These are phyloP conservation scores for Pseudotsuga menziesii DNA, from an alignment of 75 land plant species.

Conservation along the genomic window DNA sequence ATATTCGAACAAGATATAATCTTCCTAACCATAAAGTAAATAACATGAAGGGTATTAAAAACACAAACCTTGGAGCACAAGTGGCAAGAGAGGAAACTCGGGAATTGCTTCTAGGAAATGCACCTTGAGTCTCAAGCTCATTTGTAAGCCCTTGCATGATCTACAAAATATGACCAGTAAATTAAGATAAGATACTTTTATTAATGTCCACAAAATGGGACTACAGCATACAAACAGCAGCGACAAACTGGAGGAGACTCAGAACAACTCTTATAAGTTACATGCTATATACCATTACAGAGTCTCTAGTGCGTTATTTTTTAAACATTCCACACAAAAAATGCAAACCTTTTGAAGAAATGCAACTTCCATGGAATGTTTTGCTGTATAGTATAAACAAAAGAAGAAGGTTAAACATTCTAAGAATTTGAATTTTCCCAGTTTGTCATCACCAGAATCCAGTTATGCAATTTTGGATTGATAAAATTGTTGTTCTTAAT, in stretches of 20 bases:
- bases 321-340: not conserved
- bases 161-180: slow-evolving; percentile 24
- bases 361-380: not conserved
- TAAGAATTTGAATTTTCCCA: too few species aligned
- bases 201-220: too few species aligned
- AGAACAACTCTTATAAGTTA: too few species aligned
- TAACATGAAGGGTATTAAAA: not conserved
- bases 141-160: slow-evolving; percentile 95
- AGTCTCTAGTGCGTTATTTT: not conserved
- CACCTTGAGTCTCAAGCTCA: slow-evolving; percentile 95
- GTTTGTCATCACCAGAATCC: too few species aligned
- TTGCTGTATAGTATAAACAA: too few species aligned
- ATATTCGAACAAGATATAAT: not conserved
- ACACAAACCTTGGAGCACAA: slow-evolving; percentile 81
- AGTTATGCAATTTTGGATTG: too few species aligned
- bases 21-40: not conserved
- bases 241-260: too few species aligned
- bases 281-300: too few species aligned
- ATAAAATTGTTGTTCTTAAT: too few species aligned
- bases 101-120: slow-evolving; percentile 92
- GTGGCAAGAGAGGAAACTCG: slow-evolving; percentile 98
- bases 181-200: too few species aligned
- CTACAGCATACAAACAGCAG: not conserved
- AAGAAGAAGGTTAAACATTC: too few species aligned
- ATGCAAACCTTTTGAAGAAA: not conserved